Evolutionary conservation across 2,329 filamentous ascomycete species (phyloP).

Genomic region (Tolypocladium pustulatum): DNA sequence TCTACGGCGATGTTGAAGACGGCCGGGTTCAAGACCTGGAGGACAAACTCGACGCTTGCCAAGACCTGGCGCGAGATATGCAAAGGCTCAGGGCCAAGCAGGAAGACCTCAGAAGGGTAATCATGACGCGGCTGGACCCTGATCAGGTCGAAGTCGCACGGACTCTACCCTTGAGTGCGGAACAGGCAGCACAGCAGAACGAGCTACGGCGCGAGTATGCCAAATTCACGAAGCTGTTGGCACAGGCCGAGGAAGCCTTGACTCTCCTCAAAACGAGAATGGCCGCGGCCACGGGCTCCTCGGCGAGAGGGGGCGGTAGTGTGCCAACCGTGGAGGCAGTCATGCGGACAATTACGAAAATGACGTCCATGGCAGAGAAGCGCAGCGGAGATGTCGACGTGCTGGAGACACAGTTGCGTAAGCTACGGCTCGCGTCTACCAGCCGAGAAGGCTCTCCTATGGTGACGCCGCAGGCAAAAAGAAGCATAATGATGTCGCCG

Average conservation of each 20-base stretch:
- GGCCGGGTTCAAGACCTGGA: constrained; percentile 59
- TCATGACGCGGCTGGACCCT: constrained; percentile 59
- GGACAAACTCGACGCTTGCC: constrained; percentile 57
- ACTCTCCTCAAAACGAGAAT: constrained; percentile 72
- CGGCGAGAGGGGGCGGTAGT: constrained; percentile 33
- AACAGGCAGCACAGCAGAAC: constrained; percentile 74
- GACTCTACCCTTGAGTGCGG: constrained; percentile 67
- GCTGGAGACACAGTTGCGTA: constrained; percentile 76
- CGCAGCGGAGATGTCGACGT: constrained; percentile 85
- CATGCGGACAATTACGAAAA: constrained; percentile 80
- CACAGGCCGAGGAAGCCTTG: constrained; percentile 69
- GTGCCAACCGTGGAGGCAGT: constrained; percentile 87
- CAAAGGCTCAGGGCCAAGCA: constrained; percentile 63
- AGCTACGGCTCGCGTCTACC: constrained; percentile 43
- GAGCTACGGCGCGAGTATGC: constrained; percentile 71
- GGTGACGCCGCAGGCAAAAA: constrained; percentile 25
- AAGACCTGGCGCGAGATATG: constrained; percentile 59
- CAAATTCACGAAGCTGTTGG: constrained; percentile 61
- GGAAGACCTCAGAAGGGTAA: constrained; percentile 67
- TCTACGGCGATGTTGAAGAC: constrained; percentile 54
- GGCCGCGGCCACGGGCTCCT: constrained; percentile 42
- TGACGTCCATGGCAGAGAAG: constrained; percentile 88
- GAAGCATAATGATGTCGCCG: constrained; percentile 30
- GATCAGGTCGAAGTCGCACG: constrained; percentile 53
- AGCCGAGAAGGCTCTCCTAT: constrained; percentile 34